phyloP scores from a whole-genome alignment of 495 filamentous ascomycete species.

The Lasiosphaeria miniovina region DNA sequence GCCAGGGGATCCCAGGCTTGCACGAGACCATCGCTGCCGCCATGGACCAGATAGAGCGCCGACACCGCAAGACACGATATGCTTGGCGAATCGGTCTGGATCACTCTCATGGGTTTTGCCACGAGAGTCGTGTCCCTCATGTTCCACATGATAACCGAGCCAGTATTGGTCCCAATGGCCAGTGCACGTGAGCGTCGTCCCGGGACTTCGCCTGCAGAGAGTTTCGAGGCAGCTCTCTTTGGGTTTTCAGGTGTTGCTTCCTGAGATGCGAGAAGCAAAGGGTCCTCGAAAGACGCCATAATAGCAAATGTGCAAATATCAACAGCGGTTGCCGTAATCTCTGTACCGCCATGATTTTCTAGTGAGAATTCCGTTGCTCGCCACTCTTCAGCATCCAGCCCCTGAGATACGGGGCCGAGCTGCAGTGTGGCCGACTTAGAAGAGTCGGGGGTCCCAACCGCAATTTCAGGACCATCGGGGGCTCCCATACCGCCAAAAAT shows the following conservation, averaged over 20 bases:
- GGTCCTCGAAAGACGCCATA: slow-evolving; percentile 73
- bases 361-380: slow-evolving; percentile 28
- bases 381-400: slow-evolving; percentile 36
- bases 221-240: slow-evolving; percentile 26
- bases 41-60: slow-evolving; percentile 84
- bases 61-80: slow-evolving; percentile 84
- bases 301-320: slow-evolving; percentile 72
- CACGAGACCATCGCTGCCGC: slow-evolving; percentile 91
- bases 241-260: slow-evolving; percentile 17
- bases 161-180: slow-evolving; percentile 76
- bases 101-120: slow-evolving; percentile 66
- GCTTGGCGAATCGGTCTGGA: slow-evolving; percentile 88
- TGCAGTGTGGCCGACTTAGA: not conserved
- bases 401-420: not conserved
- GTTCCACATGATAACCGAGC: slow-evolving; percentile 80
- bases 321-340: slow-evolving; percentile 69
- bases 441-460: not conserved
- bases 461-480: not conserved
- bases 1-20: slow-evolving; percentile 95
- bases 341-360: slow-evolving; percentile 26
- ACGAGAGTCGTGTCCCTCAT: slow-evolving; percentile 57
- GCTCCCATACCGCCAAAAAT: slow-evolving; percentile 21
- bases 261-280: slow-evolving; percentile 39
- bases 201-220: slow-evolving; percentile 57
- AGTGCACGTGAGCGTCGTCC: slow-evolving; percentile 81